phyloP scores from a whole-genome alignment of 768 basidiomycete species.

The Termitomyces sp. region DNA sequence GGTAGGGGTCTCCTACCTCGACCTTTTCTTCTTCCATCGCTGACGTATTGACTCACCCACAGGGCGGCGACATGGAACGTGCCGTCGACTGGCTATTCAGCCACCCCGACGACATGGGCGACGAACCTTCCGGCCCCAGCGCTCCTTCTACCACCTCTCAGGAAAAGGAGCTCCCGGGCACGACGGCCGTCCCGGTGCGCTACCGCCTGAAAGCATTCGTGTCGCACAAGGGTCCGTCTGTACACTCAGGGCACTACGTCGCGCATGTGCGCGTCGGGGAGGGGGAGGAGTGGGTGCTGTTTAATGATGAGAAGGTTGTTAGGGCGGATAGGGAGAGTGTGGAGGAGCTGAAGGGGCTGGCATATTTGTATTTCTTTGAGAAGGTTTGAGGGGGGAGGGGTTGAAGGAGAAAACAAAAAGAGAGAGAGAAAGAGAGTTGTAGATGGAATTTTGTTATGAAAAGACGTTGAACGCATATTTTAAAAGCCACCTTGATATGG shows the following conservation, averaged over 20 bases:
- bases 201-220: conserved; percentile 92
- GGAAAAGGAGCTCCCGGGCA: conserved; percentile 36
- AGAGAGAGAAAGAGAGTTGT: too few species aligned
- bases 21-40: conserved; percentile 8
- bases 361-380: conserved; percentile 95
- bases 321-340: conserved; percentile 84
- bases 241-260: conserved; percentile 93
- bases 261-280: conserved; percentile 57
- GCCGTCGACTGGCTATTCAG: conserved; percentile 97
- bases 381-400: conserved; percentile 29
- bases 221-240: conserved; percentile 94
- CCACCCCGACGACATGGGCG: conserved; percentile 84
- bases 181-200: conserved; percentile 60
- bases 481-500: too few species aligned
- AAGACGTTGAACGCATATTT: too few species aligned
- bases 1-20: too few species aligned
- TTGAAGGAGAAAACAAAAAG: too few species aligned
- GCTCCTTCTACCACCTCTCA: conserved; percentile 18
- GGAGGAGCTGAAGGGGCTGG: conserved; percentile 72
- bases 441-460: too few species aligned
- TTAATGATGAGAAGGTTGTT: conserved; percentile 96
- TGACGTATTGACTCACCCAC: background rate
- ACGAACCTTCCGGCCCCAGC: conserved; percentile 32
- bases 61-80: conserved; percentile 76
- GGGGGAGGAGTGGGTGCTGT: conserved; percentile 74